Evolutionary conservation across 371 early-diverging fungal species (phyloP), one percentile per base, ranked within the genome.

Genomic region (Actinomortierella wolfii): DNA sequence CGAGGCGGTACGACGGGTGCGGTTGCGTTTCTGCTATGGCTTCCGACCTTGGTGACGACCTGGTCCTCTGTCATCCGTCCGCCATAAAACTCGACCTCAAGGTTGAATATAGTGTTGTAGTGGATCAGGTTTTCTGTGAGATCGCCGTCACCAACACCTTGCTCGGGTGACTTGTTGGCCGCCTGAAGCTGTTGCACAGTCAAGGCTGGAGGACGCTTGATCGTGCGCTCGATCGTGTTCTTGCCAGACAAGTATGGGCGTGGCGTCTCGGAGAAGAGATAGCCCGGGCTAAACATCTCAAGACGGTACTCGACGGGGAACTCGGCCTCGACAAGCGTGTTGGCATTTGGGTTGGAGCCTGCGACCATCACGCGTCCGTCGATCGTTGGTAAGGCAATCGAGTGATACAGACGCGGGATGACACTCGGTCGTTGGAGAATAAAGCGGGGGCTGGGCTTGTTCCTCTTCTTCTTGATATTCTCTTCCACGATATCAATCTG

Each of bases 341-440:
- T 58, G 11, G 64, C 51, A 54, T 81, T 79, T 2, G 83, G 81
- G 47, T 79, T 76, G 5, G 78, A 78, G 7, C 85, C 85, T 11
- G 82, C 64, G 9, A 83, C 71, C 42, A 82, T 63, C 20, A 85
- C 77, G 9, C 81, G 70, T 3, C 81, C 85, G 51, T 85, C 85
- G 29, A 82, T 67, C 9, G 82, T 51, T 0, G 80, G 74, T 49
- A 76, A 67, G 2, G 80, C 82, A 11, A 71, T 50, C 0, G 83
- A 83, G 53, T 82, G 82, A 50, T 83, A 83, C 5, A 83, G 49
- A 2, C 85, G 59, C 2, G 80, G 62, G 25, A 83, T 76, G 28
- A 74, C 66, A 24, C 78, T 68, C 15, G 69, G 66, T 18, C 57
- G 70, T 18, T 70, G 59, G 9, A 48, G 25, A n/a, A 67, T 68